Percentiles rank a stretch among this genome's conserved stretches.
Conservation (phyloP, 257 asterid species). For the Linaria vulgaris region DNA sequence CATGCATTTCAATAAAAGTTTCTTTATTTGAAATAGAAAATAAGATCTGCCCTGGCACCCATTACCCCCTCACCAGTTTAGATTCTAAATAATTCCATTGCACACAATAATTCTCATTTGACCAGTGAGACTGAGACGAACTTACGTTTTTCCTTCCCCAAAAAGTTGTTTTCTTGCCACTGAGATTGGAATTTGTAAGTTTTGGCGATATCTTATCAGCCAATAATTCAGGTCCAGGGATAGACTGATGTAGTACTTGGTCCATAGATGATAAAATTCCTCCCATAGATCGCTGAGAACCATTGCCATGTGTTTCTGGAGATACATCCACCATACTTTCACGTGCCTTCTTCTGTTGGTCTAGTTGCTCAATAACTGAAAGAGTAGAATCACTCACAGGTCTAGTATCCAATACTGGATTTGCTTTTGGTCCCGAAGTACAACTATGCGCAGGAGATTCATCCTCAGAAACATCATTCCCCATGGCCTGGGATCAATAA, state of each 20-base stretch:
- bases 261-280: slow-evolving; percentile 74
- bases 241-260: slow-evolving; percentile 61
- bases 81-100: background rate
- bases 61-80: slow-evolving; percentile 9
- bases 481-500: slow-evolving; percentile 55
- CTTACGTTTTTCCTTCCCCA: slow-evolving; percentile 91
- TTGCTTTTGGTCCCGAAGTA: slow-evolving; percentile 39
- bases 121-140: slow-evolving; percentile 11
- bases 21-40: slow-evolving; percentile 13
- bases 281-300: slow-evolving; percentile 71
- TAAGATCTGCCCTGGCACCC: slow-evolving; percentile 19
- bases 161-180: slow-evolving; percentile 63
- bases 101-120: background rate
- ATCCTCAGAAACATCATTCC: slow-evolving; percentile 69
- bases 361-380: slow-evolving; percentile 57
- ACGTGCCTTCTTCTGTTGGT: slow-evolving; percentile 41
- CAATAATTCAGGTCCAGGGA: slow-evolving; percentile 48
- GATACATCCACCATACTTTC: slow-evolving; percentile 49
- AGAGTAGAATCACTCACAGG: slow-evolving; percentile 40
- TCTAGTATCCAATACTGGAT: slow-evolving; percentile 40
- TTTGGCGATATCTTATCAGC: slow-evolving; percentile 53
- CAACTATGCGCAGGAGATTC: slow-evolving; percentile 48
- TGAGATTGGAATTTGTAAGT: slow-evolving; percentile 47
- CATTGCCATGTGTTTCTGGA: slow-evolving; percentile 46
- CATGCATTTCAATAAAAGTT: slow-evolving; percentile 11